Evolutionary conservation across 495 filamentous ascomycete genomes (phyloP).

Genomic region (Friedmanniomyces simplex): DNA sequence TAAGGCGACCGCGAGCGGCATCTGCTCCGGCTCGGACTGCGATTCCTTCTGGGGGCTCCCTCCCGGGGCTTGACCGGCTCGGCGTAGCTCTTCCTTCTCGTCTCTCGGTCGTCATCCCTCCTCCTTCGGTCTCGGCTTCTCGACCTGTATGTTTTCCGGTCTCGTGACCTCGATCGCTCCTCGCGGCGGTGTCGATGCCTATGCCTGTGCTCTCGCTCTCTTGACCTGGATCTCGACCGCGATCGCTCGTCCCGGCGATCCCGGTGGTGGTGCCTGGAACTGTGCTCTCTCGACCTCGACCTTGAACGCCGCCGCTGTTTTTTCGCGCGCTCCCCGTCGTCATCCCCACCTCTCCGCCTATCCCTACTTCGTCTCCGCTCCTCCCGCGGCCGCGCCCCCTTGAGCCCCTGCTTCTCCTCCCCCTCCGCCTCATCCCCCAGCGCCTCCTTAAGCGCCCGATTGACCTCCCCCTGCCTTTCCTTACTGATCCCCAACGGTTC

Average conservation of each 20-base stretch:
- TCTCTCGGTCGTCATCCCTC: neutral
- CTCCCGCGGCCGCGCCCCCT: neutral
- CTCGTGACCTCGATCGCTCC: constrained; percentile 7
- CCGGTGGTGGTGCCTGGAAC: constrained; percentile 5
- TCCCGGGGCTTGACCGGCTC: neutral
- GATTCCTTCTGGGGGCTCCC: neutral
- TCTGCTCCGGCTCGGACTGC: neutral
- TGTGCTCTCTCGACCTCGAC: constrained; percentile 8
- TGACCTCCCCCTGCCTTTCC: neutral
- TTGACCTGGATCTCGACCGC: constrained; percentile 19
- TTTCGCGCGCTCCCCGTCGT: neutral
- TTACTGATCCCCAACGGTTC: neutral
- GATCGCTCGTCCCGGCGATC: neutral
- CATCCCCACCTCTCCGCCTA: constrained; percentile 8
- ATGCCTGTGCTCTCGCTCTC: constrained; percentile 5
- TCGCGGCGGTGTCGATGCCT: constrained; percentile 8
- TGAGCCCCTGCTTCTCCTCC: constrained; percentile 15
- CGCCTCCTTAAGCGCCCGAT: constrained; percentile 22
- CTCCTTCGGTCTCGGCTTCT: constrained; percentile 4
- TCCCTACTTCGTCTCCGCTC: constrained; percentile 8
- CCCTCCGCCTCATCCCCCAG: constrained; percentile 17
- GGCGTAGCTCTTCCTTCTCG: neutral
- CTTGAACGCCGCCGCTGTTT: constrained; percentile 14
- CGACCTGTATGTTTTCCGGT: constrained; percentile 2
- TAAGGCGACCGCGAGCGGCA: constrained; percentile 11